phyloP scores from a whole-genome alignment of 441 rosid genomes.

The Erodium trifolium region DNA sequence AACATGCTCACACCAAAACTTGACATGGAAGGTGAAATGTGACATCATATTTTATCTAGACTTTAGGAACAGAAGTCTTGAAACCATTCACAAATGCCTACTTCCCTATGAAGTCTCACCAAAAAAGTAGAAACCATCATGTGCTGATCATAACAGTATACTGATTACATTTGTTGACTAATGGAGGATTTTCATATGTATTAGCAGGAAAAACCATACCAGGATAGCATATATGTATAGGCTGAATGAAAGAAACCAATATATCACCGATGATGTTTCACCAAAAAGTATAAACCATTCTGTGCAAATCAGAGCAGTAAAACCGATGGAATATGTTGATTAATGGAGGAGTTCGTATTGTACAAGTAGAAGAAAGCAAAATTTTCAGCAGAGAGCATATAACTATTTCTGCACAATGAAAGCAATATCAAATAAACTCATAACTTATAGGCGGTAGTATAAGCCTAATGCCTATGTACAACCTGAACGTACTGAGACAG shows the following conservation, averaged over 20 bases:
- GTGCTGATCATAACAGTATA: background rate
- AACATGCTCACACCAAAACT: too few relatives aligned
- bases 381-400: background rate
- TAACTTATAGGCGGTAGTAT: background rate
- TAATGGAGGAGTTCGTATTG: background rate
- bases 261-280: background rate
- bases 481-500: background rate
- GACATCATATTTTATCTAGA: background rate
- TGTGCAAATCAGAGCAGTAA: constrained; percentile 4
- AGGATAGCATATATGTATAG: background rate
- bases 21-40: background rate
- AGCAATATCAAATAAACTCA: background rate
- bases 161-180: background rate
- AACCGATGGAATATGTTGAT: background rate
- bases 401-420: background rate
- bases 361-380: too few relatives aligned
- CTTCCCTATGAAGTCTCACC: background rate
- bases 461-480: background rate
- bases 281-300: background rate
- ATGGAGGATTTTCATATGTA: background rate
- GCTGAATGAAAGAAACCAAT: background rate
- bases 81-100: background rate
- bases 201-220: background rate
- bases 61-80: background rate
- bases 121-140: background rate